phyloP scores from a whole-genome alignment of 805 yeast species.

The Candida sonorensis region DNA sequence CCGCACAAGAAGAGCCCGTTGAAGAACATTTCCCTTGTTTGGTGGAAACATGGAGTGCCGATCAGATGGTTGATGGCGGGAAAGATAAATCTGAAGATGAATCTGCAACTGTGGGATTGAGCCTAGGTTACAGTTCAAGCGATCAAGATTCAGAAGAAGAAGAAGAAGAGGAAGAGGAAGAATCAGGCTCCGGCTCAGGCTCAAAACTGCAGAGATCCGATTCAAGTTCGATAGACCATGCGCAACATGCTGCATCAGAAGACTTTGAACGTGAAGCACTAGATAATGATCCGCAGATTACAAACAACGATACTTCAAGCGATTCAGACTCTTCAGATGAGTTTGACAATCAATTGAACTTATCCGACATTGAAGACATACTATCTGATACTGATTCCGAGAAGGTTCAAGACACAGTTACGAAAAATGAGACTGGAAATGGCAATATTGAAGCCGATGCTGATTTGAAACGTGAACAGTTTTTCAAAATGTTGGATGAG shows the following conservation, averaged over 20 bases:
- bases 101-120: slow-evolving; percentile 5
- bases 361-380: slow-evolving; percentile 1
- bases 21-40: too few relatives aligned
- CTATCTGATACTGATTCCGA: too few relatives aligned
- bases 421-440: not conserved
- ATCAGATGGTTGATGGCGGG: not conserved
- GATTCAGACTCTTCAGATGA: not conserved
- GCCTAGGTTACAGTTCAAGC: slow-evolving; percentile 11
- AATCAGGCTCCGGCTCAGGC: too few relatives aligned
- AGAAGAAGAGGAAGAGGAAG: not conserved
- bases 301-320: too few relatives aligned
- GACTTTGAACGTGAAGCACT: too few relatives aligned
- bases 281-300: too few relatives aligned
- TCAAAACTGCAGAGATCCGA: too few relatives aligned
- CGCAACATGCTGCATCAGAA: too few relatives aligned
- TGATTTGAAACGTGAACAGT: slow-evolving; percentile 1
- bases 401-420: not conserved
- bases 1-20: not conserved
- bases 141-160: slow-evolving; percentile 2
- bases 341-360: not conserved
- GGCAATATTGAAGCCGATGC: not conserved
- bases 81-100: slow-evolving; percentile 1
- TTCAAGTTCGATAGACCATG: too few relatives aligned
- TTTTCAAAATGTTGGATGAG: slow-evolving; percentile 9
- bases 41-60: too few relatives aligned